Evolutionary conservation across 169 alveolate genomes (phyloP).

Genomic region (Besnoitia besnoiti): DNA sequence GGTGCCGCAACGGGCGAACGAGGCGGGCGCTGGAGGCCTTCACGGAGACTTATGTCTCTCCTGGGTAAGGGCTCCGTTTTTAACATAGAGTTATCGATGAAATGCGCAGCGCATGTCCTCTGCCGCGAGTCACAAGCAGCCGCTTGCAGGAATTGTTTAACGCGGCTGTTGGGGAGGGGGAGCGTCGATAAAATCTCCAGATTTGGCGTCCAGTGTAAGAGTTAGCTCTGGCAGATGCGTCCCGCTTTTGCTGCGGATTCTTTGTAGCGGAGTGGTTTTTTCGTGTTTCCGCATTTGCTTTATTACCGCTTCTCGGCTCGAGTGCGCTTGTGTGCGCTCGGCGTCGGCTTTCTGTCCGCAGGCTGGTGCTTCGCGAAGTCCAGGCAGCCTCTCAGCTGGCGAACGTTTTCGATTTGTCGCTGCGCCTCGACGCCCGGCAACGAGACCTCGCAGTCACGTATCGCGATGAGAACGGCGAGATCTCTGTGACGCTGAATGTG

Average conservation of each 20-base stretch:
- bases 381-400: neutral
- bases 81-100: too few species aligned
- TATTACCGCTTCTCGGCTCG: neutral
- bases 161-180: too few species aligned
- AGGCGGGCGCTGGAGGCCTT: conserved; percentile 49
- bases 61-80: too few species aligned
- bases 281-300: neutral
- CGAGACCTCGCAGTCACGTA: neutral
- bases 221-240: too few species aligned
- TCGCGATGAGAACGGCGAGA: neutral
- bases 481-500: conserved; percentile 6
- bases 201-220: too few species aligned
- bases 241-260: too few species aligned
- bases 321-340: neutral
- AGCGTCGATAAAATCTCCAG: too few species aligned
- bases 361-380: neutral
- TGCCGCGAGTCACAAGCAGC: too few species aligned
- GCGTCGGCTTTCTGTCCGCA: neutral
- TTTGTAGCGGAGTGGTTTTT: too few species aligned
- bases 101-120: neutral
- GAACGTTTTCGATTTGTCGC: neutral
- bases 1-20: conserved; percentile 6
- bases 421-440: neutral
- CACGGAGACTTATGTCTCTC: conserved; percentile 41
- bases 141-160: too few species aligned